Percentiles rank a stretch among this genome's conserved stretches.
These are phyloP conservation scores for Candida sphagnicola DNA, from an alignment of 805 yeast genomes.

Conservation along the genomic window DNA sequence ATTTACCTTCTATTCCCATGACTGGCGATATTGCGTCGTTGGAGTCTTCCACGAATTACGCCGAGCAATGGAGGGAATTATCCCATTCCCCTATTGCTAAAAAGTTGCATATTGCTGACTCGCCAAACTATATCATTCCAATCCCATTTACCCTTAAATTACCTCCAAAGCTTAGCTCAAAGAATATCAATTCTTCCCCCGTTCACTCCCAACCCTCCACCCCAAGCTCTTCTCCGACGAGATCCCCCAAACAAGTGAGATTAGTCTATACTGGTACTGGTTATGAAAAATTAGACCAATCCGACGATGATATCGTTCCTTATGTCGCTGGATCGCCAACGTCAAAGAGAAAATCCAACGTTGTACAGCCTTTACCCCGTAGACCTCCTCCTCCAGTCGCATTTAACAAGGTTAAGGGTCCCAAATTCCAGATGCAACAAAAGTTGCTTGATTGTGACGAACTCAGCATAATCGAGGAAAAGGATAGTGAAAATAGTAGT, in stretches of 20 bases:
- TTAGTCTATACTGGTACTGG: conserved; percentile 33
- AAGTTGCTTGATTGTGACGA: conserved; percentile 26
- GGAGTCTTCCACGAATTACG: conserved; percentile 15
- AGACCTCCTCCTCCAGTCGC: conserved; percentile 24
- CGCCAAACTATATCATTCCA: conserved; percentile 30
- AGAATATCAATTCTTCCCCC: conserved; percentile 12
- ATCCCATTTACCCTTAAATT: conserved; percentile 38
- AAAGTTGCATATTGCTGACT: conserved; percentile 29
- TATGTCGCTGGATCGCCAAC: conserved; percentile 3
- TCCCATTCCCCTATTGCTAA: conserved; percentile 34
- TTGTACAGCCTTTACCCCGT: conserved; percentile 5
- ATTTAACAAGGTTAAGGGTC: conserved; percentile 21
- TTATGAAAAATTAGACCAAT: conserved; percentile 30
- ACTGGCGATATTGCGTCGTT: conserved; percentile 24
- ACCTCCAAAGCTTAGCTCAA: conserved; percentile 37
- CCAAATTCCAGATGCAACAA: conserved; percentile 17
- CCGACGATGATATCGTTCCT: conserved; percentile 13
- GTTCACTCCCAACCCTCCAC: conserved; percentile 7
- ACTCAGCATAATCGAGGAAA: conserved; percentile 42
- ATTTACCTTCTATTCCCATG: conserved; percentile 15
- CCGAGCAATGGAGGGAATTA: conserved; percentile 23
- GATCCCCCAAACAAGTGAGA: conserved; percentile 9
- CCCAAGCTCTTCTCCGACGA: conserved; percentile 11
- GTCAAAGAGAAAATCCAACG: not conserved
- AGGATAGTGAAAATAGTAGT: conserved; percentile 24